Evolutionary conservation across 192 early-diverging fungal species (phyloP).

Genomic region (Coemansia sp.): DNA sequence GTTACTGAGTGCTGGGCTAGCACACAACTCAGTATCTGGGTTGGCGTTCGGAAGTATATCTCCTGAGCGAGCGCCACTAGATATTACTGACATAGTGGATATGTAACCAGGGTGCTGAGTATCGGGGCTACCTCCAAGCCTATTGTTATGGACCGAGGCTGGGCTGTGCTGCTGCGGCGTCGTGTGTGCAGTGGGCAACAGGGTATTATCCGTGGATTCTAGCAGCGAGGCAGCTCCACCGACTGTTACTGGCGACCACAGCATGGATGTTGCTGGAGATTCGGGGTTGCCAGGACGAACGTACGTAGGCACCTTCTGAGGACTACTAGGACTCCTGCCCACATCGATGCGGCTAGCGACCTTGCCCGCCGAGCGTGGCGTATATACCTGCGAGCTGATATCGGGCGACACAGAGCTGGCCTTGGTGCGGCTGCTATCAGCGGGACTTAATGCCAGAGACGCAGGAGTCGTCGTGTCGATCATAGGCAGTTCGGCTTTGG

Average conservation of each 20-base stretch:
- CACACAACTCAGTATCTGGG: not conserved
- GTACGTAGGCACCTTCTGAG: not conserved
- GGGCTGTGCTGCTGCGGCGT: conserved; percentile 28
- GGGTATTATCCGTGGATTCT: not conserved
- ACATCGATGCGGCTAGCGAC: conserved; percentile 14
- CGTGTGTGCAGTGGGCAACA: not conserved
- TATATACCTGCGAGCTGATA: not conserved
- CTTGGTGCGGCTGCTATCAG: not conserved
- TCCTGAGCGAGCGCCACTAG: not conserved
- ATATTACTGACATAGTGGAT: conserved; percentile 2
- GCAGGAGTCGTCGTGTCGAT: not conserved
- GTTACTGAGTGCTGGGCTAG: not conserved
- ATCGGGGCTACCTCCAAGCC: conserved; percentile 15
- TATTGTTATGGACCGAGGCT: conserved; percentile 12
- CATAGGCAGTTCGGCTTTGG: not conserved
- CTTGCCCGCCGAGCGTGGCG: conserved; percentile 33
- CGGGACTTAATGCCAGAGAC: not conserved
- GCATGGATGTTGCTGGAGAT: not conserved
- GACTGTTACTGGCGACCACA: conserved; percentile 10
- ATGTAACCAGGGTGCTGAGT: conserved; percentile 8
- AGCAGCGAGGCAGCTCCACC: not conserved
- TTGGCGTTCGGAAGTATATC: not conserved
- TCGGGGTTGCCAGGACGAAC: not conserved
- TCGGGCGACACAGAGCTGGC: not conserved
- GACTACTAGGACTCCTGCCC: not conserved